These are phyloP conservation scores for Platanthera zijinensis DNA, from an alignment of 106 monocot genomes.

Conservation along the genomic window DNA sequence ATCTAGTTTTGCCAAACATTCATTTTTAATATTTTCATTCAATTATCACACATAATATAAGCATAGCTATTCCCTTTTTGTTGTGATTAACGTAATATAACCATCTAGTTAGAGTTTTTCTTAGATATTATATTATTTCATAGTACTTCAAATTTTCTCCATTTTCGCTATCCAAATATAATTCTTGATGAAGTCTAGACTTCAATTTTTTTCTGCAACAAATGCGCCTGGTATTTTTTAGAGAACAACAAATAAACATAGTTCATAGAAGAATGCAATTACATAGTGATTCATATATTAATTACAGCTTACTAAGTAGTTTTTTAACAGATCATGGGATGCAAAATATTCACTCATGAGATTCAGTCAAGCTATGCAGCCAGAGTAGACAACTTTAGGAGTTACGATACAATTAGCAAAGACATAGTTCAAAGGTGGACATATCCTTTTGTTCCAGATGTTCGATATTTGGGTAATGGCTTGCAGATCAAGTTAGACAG, in stretches of 20 bases:
- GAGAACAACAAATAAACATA: neutral
- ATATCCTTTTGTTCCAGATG: slow-evolving; percentile 88
- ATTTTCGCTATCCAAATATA: too few relatives aligned
- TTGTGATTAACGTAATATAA: too few relatives aligned
- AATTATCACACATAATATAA: too few relatives aligned
- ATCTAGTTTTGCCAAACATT: too few relatives aligned
- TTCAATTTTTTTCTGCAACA: neutral
- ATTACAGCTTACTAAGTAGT: neutral
- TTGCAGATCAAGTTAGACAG: slow-evolving; percentile 51
- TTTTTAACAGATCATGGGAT: slow-evolving; percentile 75
- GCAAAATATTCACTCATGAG: slow-evolving; percentile 96
- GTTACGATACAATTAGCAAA: slow-evolving; percentile 94
- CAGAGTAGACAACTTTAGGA: slow-evolving; percentile 89
- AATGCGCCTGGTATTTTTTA: neutral
- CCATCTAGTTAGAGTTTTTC: too few relatives aligned
- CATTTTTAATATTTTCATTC: too few relatives aligned
- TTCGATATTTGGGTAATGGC: slow-evolving; percentile 48
- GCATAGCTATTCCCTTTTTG: too few relatives aligned
- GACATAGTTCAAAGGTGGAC: slow-evolving; percentile 94
- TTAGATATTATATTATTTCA: too few relatives aligned
- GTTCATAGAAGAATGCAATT: neutral
- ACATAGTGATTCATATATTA: neutral
- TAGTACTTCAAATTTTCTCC: too few relatives aligned
- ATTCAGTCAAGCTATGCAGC: slow-evolving; percentile 87
- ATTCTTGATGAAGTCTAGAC: neutral